A percentile compares a stretch with the other conserved stretches of the same genome.
These are phyloP conservation scores for Ammopiptanthus mongolicus DNA, from an alignment of 306 rosid species.

Conservation along the genomic window DNA sequence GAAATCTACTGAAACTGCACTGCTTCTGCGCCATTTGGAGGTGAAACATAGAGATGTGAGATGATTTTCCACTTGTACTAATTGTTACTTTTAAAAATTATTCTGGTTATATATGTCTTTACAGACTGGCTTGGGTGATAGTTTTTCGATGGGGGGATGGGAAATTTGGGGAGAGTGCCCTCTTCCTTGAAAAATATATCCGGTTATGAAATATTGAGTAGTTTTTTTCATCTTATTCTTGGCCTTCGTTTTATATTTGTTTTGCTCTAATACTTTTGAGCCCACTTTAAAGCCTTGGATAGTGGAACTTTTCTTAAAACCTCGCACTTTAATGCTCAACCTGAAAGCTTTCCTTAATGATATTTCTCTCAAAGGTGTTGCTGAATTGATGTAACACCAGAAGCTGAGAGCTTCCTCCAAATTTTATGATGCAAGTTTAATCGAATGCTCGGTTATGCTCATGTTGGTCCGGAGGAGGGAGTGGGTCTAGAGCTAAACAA, in stretches of 20 bases:
- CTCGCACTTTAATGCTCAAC: background rate
- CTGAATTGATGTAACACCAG: background rate
- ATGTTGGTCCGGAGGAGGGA: background rate
- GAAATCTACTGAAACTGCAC: constrained; percentile 51
- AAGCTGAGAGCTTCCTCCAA: background rate
- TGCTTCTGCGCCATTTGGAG: constrained; percentile 71
- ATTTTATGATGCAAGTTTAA: background rate
- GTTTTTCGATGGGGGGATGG: background rate
- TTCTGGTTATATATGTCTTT: constrained; percentile 10
- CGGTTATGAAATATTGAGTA: too few species aligned
- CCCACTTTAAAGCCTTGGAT: background rate
- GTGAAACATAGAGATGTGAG: constrained; percentile 66
- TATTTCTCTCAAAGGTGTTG: background rate
- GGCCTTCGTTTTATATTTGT: background rate
- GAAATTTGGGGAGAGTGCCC: background rate
- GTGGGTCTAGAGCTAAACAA: background rate
- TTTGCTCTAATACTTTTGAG: background rate
- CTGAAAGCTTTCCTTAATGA: background rate
- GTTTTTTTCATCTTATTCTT: background rate
- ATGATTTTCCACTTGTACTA: background rate
- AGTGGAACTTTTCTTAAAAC: background rate
- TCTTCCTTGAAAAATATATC: background rate
- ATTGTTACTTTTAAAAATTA: background rate
- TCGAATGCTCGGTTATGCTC: constrained; percentile 3
- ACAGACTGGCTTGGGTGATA: background rate